Evolutionary conservation across 192 early-diverging fungal genomes (phyloP).

Genomic region (Chytriomyces confervae): DNA sequence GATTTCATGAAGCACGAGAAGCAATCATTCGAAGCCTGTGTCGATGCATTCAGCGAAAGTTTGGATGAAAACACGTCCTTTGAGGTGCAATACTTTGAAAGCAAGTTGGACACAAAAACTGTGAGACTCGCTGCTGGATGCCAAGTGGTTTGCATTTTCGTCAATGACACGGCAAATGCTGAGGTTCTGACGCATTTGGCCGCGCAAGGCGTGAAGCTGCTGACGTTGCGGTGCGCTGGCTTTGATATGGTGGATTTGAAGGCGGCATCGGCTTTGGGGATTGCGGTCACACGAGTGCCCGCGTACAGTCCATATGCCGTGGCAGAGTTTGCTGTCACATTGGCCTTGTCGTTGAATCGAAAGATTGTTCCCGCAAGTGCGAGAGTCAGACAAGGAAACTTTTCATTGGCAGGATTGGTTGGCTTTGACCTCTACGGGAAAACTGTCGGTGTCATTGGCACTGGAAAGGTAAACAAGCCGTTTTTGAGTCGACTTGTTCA

Average conservation of each 20-base stretch:
- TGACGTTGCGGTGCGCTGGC: conserved; percentile 57
- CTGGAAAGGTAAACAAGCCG: conserved; percentile 14
- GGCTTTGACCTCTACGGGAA: conserved; percentile 60
- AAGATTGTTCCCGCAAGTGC: conserved; percentile 46
- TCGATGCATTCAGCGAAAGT: conserved; percentile 16
- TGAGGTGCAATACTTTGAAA: conserved; percentile 25
- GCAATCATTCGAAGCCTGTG: conserved; percentile 27
- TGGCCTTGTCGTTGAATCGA: conserved; percentile 51
- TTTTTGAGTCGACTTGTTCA: background rate
- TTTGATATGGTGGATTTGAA: conserved; percentile 57
- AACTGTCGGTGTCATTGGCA: conserved; percentile 55
- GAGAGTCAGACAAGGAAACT: conserved; percentile 45
- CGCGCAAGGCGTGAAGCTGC: conserved; percentile 43
- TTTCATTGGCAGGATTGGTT: conserved; percentile 49
- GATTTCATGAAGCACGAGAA: conserved; percentile 43
- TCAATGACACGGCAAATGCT: conserved; percentile 48
- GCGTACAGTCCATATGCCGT: conserved; percentile 58
- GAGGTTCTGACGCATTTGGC: conserved; percentile 38
- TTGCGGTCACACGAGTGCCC: conserved; percentile 54
- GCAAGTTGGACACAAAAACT: conserved; percentile 24
- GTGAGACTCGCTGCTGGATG: conserved; percentile 31
- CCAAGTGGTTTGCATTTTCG: conserved; percentile 55
- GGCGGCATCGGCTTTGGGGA: conserved; percentile 26
- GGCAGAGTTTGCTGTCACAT: conserved; percentile 54
- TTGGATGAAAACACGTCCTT: background rate